A percentile compares a stretch with the other conserved stretches of the same genome.
Conservation (phyloP, 75 land plant genomes). For the Gnetum montanum region DNA sequence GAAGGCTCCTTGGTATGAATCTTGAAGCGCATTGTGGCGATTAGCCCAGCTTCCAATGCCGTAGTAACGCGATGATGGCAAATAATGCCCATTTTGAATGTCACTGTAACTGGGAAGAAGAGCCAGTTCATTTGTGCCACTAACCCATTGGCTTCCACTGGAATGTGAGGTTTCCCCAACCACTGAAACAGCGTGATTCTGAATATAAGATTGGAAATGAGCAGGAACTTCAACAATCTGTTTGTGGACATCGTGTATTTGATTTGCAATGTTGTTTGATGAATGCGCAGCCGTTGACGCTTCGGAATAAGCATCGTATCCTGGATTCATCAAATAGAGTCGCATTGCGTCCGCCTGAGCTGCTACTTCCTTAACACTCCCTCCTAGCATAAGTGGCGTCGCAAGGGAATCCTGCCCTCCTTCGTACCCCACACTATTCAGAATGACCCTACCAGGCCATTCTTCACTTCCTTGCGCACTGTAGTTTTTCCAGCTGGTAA, state of each 20-base stretch:
- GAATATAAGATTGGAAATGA: slow-evolving; percentile 2
- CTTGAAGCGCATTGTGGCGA: not conserved
- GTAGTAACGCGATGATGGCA: not conserved
- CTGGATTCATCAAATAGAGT: slow-evolving; percentile 15
- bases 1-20: not conserved
- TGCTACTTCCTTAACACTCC: not conserved
- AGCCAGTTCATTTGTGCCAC: slow-evolving; percentile 10
- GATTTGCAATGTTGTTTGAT: not conserved
- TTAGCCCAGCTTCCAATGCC: not conserved
- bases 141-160: slow-evolving; percentile 6
- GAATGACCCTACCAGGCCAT: slow-evolving; percentile 9
- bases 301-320: slow-evolving; percentile 12
- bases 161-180: slow-evolving; percentile 2
- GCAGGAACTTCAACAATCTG: slow-evolving; percentile 12
- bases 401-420: slow-evolving; percentile 6
- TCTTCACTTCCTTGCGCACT: slow-evolving; percentile 4
- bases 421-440: not conserved
- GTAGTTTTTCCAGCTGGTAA: slow-evolving; percentile 9
- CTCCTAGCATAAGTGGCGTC: not conserved
- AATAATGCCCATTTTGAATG: slow-evolving; percentile 4
- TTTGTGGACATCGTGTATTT: slow-evolving; percentile 1
- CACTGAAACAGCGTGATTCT: not conserved
- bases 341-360: slow-evolving; percentile 20
- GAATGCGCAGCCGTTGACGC: slow-evolving; percentile 4
- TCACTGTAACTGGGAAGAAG: slow-evolving; percentile 12